These are phyloP conservation scores for Ophiostoma tasmaniense DNA, from an alignment of 2,329 filamentous ascomycete species.

Conservation along the genomic window DNA sequence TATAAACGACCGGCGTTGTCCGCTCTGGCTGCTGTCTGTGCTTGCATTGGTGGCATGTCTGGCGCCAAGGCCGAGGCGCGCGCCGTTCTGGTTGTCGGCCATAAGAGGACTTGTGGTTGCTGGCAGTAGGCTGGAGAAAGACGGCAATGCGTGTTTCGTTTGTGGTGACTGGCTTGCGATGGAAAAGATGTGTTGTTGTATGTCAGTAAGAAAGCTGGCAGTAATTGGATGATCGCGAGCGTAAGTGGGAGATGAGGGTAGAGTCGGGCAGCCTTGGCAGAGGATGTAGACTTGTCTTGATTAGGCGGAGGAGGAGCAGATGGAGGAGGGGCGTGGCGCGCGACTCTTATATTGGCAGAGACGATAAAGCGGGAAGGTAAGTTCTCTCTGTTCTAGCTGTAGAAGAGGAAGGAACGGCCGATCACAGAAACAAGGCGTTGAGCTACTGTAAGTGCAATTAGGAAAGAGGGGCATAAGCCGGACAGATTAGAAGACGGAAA, in stretches of 20 bases:
- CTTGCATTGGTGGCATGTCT: neutral
- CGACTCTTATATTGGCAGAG: neutral
- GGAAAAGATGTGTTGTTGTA: neutral
- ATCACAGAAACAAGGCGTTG: neutral
- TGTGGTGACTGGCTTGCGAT: neutral
- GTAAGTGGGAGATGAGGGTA: neutral
- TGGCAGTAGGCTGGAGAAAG: neutral
- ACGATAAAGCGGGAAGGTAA: neutral
- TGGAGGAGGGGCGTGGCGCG: neutral
- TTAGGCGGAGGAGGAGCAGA: neutral
- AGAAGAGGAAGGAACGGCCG: neutral
- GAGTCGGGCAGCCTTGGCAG: neutral
- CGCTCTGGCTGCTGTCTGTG: conserved; percentile 4
- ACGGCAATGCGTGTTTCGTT: neutral
- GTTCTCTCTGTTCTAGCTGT: neutral
- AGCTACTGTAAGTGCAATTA: neutral
- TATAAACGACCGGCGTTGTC: conserved; percentile 11
- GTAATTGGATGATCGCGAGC: neutral
- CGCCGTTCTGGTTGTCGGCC: neutral
- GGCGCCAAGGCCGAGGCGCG: neutral
- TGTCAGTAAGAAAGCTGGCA: neutral
- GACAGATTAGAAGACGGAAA: neutral
- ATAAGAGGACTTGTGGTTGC: neutral
- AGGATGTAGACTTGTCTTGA: neutral
- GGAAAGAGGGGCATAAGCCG: neutral